Percentiles rank a stretch among this genome's conserved stretches.
Evolutionary conservation across 148 eudicot genomes (phyloP).

Genomic region (Drosera capensis): DNA sequence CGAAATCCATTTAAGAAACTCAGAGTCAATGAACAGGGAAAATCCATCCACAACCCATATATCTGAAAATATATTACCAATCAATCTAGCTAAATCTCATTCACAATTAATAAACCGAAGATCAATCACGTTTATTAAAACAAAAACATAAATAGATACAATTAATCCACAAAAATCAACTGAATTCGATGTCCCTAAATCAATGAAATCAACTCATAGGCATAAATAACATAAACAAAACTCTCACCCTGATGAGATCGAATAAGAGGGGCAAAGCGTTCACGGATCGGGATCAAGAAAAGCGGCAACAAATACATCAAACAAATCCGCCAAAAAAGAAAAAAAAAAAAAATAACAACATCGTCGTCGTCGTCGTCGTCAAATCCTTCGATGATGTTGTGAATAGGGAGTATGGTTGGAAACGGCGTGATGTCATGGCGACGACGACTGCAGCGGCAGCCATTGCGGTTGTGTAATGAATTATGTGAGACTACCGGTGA

Average conservation of each 20-base stretch:
- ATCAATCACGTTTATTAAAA: no score
- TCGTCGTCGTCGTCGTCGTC: no score
- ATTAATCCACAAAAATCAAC: not conserved
- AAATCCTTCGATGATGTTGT: no score
- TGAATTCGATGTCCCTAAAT: not conserved
- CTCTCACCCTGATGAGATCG: not conserved
- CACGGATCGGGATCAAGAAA: conserved; percentile 1
- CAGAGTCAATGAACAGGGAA: not conserved
- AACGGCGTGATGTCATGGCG: no score
- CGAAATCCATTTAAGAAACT: not conserved
- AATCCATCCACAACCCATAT: not conserved
- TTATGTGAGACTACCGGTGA: no score
- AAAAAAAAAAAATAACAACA: no score
- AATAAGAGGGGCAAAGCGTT: conserved; percentile 1
- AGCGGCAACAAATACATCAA: conserved; percentile 1
- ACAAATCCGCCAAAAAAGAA: not conserved
- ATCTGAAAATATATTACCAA: not conserved
- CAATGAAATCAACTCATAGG: conserved; percentile 1
- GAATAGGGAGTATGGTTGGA: no score
- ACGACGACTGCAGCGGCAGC: no score
- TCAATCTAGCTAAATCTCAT: no score
- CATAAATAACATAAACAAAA: not conserved
- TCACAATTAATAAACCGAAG: no score
- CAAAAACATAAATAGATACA: no score
- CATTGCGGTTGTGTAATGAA: no score